Evolutionary conservation across 371 early-diverging fungal species (phyloP), one percentile per base, ranked within the genome.

Genomic region (Mortierella sp.): DNA sequence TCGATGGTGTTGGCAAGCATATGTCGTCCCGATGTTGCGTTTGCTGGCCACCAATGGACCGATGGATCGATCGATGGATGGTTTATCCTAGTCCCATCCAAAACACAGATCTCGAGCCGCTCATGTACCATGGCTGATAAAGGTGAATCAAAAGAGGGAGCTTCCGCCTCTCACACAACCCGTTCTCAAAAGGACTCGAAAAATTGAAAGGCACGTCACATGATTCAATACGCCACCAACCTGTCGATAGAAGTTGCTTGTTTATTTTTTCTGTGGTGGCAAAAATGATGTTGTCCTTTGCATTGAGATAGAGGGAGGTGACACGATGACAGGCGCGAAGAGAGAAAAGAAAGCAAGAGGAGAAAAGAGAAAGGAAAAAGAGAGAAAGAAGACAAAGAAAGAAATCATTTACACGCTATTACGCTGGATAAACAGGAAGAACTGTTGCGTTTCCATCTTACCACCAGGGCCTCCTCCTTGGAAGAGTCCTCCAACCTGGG

Each of bases 401-500:
- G 8, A 11, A 50, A 7, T 24, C 14, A 14, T 75, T 71, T 79
- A 86, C 24, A 76, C 48, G 58, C 78, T 70, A 50, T 78, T 77
- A 54, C 83, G 80, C 65, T 86, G 87, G 45, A 86, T 70, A 73
- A 86, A 86, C 63, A 86, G 58, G 73, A 74, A 86, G 34, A 80
- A 86, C 74, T 86, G 83, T 34, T 86, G 87, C 5, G 87, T 86
- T 72, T 86, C 87, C 26, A 74, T 75, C 78, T 86, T 86, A 55
- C 87, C 87, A 7, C 83, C 83, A 2, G 87, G 78, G 6, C 65
- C 68, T 3, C 87, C 80, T 8, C 87, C 87, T 47, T 86, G 87
- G 80, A 86, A 86, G 24, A 86, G 75, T 1, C 80, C 87, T 34
- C 87, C 83, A 7, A 80, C 78, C 31, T 77, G 87, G 0, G 87